Conservation (phyloP, 2,329 filamentous ascomycete genomes). For the Cryphonectria radicalis region DNA sequence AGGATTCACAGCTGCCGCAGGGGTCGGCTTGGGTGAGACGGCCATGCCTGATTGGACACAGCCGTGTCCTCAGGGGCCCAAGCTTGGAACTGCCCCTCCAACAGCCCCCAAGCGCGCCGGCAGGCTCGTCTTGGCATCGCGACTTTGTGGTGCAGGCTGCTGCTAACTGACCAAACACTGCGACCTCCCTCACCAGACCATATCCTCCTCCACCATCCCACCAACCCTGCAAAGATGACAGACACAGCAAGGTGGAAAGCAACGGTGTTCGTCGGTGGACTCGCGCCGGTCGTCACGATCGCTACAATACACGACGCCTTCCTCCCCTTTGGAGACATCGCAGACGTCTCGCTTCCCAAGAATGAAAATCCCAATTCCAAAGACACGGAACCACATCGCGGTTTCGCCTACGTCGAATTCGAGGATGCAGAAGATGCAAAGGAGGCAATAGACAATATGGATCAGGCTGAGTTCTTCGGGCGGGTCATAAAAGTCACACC, state of each 20-base stretch:
- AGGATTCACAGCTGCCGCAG: conserved; percentile 7
- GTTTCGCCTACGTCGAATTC: conserved; percentile 97
- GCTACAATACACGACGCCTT: conserved; percentile 86
- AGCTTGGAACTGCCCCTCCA: conserved; percentile 13
- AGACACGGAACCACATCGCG: conserved; percentile 78
- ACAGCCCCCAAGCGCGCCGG: not conserved
- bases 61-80: not conserved
- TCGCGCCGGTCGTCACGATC: conserved; percentile 77
- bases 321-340: conserved; percentile 94
- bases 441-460: conserved; percentile 99
- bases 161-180: not conserved
- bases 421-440: conserved; percentile 83
- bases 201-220: conserved; percentile 1
- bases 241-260: conserved; percentile 84
- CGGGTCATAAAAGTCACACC: conserved; percentile 88
- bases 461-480: conserved; percentile 93
- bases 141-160: not conserved
- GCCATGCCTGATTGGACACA: conserved; percentile 1
- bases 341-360: conserved; percentile 88
- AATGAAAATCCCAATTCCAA: conserved; percentile 82
- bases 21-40: not conserved
- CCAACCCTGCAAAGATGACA: conserved; percentile 61
- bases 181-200: conserved; percentile 21
- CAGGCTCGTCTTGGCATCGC: conserved; percentile 7
- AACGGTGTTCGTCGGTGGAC: conserved; percentile 89